A percentile compares a stretch with the other conserved stretches of the same genome.
Conservation (phyloP, 768 basidiomycete species). For the Suillus brevipes region DNA sequence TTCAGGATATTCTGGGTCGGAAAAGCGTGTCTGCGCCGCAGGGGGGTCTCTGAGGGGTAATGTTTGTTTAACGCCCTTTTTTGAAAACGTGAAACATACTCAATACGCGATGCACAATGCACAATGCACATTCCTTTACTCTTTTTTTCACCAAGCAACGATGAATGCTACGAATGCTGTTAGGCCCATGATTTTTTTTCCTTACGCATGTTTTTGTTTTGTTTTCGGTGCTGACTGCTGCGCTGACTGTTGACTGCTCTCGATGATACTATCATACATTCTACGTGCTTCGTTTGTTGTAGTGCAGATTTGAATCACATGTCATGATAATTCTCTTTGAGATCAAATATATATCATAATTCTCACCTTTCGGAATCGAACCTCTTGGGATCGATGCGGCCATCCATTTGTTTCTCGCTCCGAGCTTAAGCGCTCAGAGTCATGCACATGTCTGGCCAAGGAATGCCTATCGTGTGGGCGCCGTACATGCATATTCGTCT, state of each 20-base stretch:
- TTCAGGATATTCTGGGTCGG: constrained; percentile 67
- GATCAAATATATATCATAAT: background rate
- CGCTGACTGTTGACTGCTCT: background rate
- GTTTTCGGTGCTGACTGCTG: background rate
- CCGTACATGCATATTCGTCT: background rate
- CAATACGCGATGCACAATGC: constrained; percentile 3
- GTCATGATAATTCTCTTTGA: background rate
- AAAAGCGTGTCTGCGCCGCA: constrained; percentile 30
- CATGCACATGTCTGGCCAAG: background rate
- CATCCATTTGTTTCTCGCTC: background rate
- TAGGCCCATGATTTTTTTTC: background rate
- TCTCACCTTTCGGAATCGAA: background rate
- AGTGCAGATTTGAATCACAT: constrained; percentile 5
- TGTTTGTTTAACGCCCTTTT: too few relatives aligned
- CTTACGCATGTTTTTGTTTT: background rate
- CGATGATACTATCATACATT: background rate
- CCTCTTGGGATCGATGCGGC: background rate
- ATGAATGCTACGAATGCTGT: constrained; percentile 7
- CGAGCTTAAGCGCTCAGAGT: background rate
- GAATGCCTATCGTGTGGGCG: background rate
- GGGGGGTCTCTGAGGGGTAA: background rate
- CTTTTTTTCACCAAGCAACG: constrained; percentile 8
- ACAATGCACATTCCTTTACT: background rate
- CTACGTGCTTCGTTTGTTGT: background rate
- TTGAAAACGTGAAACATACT: background rate